Conservation (phyloP, 2,329 filamentous ascomycete genomes). For the Geosmithia putterillii region DNA sequence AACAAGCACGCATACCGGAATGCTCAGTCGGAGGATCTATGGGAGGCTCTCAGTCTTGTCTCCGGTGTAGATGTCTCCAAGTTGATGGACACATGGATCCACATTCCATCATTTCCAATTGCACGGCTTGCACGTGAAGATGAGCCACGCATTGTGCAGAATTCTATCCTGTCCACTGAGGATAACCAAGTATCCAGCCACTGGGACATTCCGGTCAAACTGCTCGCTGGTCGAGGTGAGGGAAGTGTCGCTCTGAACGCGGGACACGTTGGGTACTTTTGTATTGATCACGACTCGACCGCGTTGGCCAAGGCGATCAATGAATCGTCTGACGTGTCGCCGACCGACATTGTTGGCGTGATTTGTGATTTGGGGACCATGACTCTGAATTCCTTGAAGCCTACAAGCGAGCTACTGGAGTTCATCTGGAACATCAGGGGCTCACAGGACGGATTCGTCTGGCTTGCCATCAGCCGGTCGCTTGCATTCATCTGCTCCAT, state of each 20-base stretch:
- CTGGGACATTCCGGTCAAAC: slow-evolving; percentile 90
- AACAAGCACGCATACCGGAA: slow-evolving; percentile 81
- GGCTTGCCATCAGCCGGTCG: slow-evolving; percentile 72
- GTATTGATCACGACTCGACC: slow-evolving; percentile 83
- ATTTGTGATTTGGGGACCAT: slow-evolving; percentile 83
- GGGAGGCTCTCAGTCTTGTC: slow-evolving; percentile 75
- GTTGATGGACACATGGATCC: slow-evolving; percentile 93
- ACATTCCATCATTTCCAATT: slow-evolving; percentile 88
- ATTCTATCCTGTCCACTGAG: slow-evolving; percentile 80
- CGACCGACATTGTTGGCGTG: slow-evolving; percentile 86
- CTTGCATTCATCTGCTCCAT: slow-evolving; percentile 70
- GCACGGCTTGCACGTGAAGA: slow-evolving; percentile 77
- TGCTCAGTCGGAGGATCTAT: slow-evolving; percentile 83
- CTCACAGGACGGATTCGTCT: slow-evolving; percentile 79
- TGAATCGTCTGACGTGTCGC: slow-evolving; percentile 62
- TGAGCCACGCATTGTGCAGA: slow-evolving; percentile 73
- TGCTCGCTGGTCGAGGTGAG: slow-evolving; percentile 62
- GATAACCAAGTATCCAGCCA: slow-evolving; percentile 86
- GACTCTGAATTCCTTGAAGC: slow-evolving; percentile 75
- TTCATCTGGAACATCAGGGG: slow-evolving; percentile 74
- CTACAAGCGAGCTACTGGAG: slow-evolving; percentile 67
- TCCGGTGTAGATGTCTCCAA: slow-evolving; percentile 76
- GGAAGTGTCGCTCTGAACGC: slow-evolving; percentile 60
- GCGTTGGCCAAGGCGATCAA: slow-evolving; percentile 70
- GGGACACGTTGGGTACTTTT: slow-evolving; percentile 77